phyloP scores from a whole-genome alignment of 2,329 filamentous ascomycete species.

The Ustulina deusta region DNA sequence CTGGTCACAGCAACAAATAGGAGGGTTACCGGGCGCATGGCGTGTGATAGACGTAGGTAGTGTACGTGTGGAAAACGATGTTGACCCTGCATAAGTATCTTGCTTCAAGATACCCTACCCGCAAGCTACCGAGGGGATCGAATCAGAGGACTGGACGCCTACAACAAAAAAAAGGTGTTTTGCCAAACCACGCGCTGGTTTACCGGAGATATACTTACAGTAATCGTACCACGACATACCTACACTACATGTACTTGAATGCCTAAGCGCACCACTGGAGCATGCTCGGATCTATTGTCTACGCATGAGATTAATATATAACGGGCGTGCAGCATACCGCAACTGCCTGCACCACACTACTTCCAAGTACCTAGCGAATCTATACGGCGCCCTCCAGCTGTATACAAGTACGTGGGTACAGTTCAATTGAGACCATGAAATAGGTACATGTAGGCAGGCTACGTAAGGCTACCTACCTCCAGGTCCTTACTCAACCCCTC shows the following conservation, averaged over 20 bases:
- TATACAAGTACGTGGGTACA: background rate
- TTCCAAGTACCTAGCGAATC: no score
- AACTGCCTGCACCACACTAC: background rate
- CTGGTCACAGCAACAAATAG: background rate
- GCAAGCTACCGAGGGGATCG: background rate
- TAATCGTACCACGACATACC: background rate
- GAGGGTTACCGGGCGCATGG: background rate
- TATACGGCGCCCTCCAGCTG: no score
- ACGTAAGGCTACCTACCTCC: background rate
- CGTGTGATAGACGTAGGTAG: background rate
- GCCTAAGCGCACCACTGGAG: background rate
- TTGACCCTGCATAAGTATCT: background rate
- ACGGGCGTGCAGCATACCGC: background rate
- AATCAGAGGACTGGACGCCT: no score
- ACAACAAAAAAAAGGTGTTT: background rate
- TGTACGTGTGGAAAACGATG: background rate
- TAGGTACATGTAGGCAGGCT: background rate
- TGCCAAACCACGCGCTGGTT: background rate
- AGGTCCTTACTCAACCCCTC: slow-evolving; percentile 25
- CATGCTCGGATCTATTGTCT: background rate
- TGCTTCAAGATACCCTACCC: background rate
- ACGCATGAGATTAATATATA: background rate
- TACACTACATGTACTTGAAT: no score
- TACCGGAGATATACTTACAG: background rate
- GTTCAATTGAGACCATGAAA: background rate